Evolutionary conservation across 352 stramenopile genomes (phyloP), one percentile per base, ranked within the genome.

Genomic region (Pythium dissotocum): DNA sequence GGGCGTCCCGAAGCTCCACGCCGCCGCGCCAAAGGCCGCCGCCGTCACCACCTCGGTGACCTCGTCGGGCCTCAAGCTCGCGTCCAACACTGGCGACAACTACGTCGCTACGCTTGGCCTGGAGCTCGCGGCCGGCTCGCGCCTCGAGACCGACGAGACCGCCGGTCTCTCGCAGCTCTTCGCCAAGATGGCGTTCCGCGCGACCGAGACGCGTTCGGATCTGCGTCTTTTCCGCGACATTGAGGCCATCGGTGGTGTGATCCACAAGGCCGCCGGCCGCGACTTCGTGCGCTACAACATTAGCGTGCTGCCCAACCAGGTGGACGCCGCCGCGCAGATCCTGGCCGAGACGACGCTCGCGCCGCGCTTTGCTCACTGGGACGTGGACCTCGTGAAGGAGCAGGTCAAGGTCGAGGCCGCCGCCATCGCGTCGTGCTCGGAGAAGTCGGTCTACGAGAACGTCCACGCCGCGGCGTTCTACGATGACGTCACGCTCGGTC

Each of bases 231-330:
- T 78, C 78, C 85, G 87, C 62, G 87, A 91, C 67, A 87, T 95
- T 69, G 87, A 95, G 70, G 75, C 85, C 38, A 85, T 95, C 48
- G 87, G 87, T 56, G 87, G 87, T 36, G 76, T 84, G 24, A 73
- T 93, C 52, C 64, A 75, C 69, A 85, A 86, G 61, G 62, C 71
- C 30, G 85, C 79, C 24, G 82, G 82, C 36, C 85, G 85, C 21
- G 85, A 93, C 67, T 91, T 86, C 69, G 80, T 95, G 72, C 81
- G 80, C 61, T 93, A 91, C 76, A 86, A 78, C 61, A 82, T 95
- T 59, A 88, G 76, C 56, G 87, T 95, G 58, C 68, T 93, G 58
- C 82, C 87, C 10, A 72, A 94, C 61, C 72, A 91, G 65, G 52
- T 90, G 26, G 80, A 88, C 30, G 78, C 73, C 1, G 87, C 87